Evolutionary conservation across 495 filamentous ascomycete genomes (phyloP).

Genomic region (Aspergillus sparsus): DNA sequence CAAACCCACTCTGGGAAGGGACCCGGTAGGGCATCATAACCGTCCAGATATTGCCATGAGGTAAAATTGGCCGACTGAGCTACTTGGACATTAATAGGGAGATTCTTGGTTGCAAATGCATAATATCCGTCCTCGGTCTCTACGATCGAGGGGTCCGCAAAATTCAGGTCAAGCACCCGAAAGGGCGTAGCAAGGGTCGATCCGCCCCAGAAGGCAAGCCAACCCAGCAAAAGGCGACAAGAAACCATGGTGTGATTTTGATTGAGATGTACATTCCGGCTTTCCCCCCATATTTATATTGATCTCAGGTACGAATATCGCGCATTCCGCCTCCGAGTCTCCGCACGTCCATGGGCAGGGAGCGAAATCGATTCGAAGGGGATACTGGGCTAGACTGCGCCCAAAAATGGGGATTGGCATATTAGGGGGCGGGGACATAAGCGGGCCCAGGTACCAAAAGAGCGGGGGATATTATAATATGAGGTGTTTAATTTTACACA

Average conservation of each 20-base stretch:
- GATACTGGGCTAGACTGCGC: too few species aligned
- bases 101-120: conserved; percentile 41
- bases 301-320: too few species aligned
- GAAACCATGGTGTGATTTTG: neutral
- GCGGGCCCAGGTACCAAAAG: too few species aligned
- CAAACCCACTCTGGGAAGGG: conserved; percentile 35
- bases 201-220: neutral
- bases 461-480: too few species aligned
- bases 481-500: too few species aligned
- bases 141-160: conserved; percentile 41
- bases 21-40: conserved; percentile 39
- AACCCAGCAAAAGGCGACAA: neutral
- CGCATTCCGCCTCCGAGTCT: too few species aligned
- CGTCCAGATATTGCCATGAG: conserved; percentile 38
- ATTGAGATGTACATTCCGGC: neutral
- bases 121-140: conserved; percentile 37
- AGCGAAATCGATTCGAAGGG: too few species aligned
- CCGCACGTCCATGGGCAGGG: too few species aligned
- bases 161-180: conserved; percentile 29
- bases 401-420: too few species aligned
- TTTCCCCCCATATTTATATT: too few species aligned
- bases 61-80: conserved; percentile 38
- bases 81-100: conserved; percentile 38
- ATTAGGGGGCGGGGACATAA: too few species aligned
- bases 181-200: conserved; percentile 1